Conservation (phyloP, 768 basidiomycete species). For the Rhizopogon sp. region DNA sequence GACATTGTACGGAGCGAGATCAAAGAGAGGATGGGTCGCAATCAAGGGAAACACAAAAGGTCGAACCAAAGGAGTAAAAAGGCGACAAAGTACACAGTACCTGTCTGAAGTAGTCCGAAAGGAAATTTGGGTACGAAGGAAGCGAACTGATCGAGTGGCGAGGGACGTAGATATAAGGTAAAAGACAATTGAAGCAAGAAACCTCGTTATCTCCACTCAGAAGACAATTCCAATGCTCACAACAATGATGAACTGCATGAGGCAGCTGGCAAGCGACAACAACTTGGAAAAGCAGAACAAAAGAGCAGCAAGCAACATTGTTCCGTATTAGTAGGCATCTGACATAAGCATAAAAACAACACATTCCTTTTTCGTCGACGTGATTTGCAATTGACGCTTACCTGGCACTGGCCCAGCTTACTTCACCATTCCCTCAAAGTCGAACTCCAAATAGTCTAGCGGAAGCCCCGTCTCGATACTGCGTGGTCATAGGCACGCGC, state of each 20-base stretch:
- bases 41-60: not conserved
- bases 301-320: not conserved
- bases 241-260: conserved; percentile 2
- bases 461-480: too few relatives aligned
- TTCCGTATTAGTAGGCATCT: too few relatives aligned
- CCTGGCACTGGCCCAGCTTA: too few relatives aligned
- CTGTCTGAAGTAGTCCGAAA: not conserved
- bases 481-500: too few relatives aligned
- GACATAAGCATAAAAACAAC: not conserved
- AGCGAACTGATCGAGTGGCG: conserved; percentile 3
- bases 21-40: not conserved
- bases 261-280: not conserved
- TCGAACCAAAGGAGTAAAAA: not conserved
- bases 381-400: too few relatives aligned
- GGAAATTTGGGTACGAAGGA: not conserved
- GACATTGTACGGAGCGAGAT: conserved; percentile 14
- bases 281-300: not conserved
- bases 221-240: not conserved
- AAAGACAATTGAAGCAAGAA: conserved; percentile 4
- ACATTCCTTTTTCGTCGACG: too few relatives aligned
- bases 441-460: too few relatives aligned
- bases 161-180: conserved; percentile 6
- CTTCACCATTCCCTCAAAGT: too few relatives aligned
- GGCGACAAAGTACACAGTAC: conserved; percentile 12
- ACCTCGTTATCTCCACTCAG: conserved; percentile 1